Evolutionary conservation across 164 flowering plant species (phyloP).

Genomic region (Piper longum): DNA sequence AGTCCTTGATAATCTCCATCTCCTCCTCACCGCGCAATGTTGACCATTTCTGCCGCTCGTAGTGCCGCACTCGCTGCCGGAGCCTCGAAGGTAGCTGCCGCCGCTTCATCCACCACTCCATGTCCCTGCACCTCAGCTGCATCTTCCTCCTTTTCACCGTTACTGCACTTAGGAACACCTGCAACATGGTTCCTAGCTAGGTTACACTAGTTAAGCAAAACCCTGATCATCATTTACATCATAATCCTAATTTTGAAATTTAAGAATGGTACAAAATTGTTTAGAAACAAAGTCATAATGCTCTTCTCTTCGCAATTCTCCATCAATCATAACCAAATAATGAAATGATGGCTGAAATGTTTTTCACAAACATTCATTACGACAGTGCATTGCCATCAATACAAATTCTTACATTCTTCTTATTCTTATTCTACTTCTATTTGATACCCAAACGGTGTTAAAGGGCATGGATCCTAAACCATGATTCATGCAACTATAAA

Average conservation of each 20-base stretch:
- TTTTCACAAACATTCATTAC: no score
- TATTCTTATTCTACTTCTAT: no score
- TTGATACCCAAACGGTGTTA: no score
- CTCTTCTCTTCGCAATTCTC: neutral
- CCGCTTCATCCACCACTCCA: slow-evolving; percentile 98
- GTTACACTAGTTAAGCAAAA: neutral
- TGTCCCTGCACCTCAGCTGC: slow-evolving; percentile 72
- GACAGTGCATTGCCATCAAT: no score
- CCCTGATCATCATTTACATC: neutral
- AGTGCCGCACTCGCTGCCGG: slow-evolving; percentile 77
- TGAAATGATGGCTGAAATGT: no score
- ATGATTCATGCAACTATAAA: no score
- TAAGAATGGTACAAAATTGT: no score
- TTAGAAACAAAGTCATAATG: neutral
- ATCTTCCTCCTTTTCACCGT: slow-evolving; percentile 84
- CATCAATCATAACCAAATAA: neutral
- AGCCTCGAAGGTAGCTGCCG: slow-evolving; percentile 68
- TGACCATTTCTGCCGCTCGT: slow-evolving; percentile 71
- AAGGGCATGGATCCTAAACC: no score
- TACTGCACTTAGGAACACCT: slow-evolving; percentile 82
- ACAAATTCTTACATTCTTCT: no score
- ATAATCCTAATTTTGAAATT: no score
- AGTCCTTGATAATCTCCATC: slow-evolving; percentile 73
- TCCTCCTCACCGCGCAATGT: slow-evolving; percentile 88
- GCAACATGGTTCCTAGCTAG: neutral